Evolutionary conservation across 2,329 filamentous ascomycete genomes (phyloP).

Genomic region (Pyricularia pennisetigena): DNA sequence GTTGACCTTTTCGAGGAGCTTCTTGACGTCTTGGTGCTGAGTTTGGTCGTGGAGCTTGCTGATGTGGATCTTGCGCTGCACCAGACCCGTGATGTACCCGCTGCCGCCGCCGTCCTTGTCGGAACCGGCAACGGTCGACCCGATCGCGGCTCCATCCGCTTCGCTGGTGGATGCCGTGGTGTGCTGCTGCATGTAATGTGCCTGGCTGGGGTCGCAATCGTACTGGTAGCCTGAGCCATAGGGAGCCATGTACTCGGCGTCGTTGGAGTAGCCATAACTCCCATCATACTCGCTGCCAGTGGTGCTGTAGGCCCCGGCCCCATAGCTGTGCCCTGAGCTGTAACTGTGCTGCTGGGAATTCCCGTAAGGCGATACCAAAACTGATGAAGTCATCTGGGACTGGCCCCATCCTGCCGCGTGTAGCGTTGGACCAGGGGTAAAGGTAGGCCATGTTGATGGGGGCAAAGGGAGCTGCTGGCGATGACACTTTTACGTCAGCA

Average conservation of each 20-base stretch:
- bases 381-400: background rate
- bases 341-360: background rate
- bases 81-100: background rate
- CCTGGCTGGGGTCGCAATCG: background rate
- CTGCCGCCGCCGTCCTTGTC: background rate
- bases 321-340: background rate
- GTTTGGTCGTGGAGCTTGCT: slow-evolving; percentile 1
- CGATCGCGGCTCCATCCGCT: background rate
- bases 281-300: background rate
- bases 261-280: background rate
- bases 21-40: background rate
- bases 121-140: background rate
- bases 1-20: background rate
- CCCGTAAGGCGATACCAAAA: background rate
- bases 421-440: background rate
- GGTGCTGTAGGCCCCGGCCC: background rate
- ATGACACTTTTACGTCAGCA: background rate
- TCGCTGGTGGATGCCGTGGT: background rate
- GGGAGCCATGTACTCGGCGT: background rate
- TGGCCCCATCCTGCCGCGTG: background rate
- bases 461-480: background rate
- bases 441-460: background rate
- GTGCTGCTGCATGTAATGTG: background rate
- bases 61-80: background rate
- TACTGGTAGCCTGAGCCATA: slow-evolving; percentile 1